Conservation (phyloP, 1,284 basidiomycete genomes). For the Leccinum griseonigrum region DNA sequence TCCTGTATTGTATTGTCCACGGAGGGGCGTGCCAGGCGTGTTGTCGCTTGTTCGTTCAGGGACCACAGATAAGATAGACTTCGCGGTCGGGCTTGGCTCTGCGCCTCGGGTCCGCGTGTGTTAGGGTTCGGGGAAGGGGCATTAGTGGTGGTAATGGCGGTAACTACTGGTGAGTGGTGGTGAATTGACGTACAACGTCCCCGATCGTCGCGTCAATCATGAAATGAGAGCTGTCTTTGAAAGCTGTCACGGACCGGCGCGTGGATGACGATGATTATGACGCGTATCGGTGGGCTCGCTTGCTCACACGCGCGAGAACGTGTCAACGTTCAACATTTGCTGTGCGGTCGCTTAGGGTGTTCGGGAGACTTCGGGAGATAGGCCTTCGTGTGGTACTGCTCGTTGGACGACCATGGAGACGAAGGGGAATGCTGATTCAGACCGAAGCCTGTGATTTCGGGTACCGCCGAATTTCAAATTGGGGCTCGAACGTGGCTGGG, state of each 20-base stretch:
- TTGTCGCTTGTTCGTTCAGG: neutral
- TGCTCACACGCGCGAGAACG: neutral
- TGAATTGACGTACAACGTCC: neutral
- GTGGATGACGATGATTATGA: neutral
- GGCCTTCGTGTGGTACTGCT: neutral
- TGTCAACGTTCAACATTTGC: neutral
- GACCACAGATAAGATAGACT: neutral
- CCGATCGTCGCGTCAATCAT: neutral
- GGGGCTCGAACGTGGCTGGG: too few relatives aligned
- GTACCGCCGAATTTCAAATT: neutral
- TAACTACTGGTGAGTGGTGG: neutral
- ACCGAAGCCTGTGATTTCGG: neutral
- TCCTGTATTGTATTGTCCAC: neutral
- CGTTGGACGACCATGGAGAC: constrained; percentile 7
- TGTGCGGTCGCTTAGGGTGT: neutral
- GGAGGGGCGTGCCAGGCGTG: neutral
- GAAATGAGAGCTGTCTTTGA: neutral
- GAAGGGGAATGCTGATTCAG: neutral
- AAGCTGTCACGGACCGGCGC: neutral
- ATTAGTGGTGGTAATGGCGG: neutral
- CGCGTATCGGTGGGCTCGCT: neutral
- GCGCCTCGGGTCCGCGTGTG: constrained; percentile 12
- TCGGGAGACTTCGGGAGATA: neutral
- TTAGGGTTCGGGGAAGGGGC: neutral
- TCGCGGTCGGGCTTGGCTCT: neutral